Conservation (phyloP, 768 basidiomycete species). For the Macrolepiota albuminosa region DNA sequence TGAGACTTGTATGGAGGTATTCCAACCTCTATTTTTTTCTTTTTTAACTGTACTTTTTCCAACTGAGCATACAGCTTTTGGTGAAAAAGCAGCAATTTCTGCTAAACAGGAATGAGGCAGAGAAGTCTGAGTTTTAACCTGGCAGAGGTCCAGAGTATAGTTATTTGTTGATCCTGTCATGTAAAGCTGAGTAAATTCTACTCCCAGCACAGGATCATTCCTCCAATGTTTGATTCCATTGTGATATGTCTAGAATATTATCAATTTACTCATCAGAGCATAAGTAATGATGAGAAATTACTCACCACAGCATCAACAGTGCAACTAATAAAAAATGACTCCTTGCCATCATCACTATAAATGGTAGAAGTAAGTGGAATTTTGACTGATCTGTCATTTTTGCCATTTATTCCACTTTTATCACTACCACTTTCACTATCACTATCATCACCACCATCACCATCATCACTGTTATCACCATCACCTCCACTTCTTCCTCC, state of each 20-base stretch:
- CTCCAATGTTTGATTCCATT: neutral
- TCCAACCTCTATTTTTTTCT: neutral
- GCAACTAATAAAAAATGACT: too few relatives aligned
- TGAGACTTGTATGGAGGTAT: neutral
- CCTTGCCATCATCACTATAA: neutral
- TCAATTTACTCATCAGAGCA: neutral
- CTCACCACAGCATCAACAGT: neutral
- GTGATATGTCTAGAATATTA: neutral
- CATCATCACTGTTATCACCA: too few relatives aligned
- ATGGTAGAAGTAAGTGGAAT: neutral
- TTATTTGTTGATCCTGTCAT: neutral
- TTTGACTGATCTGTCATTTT: neutral
- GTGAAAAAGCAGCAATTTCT: neutral
- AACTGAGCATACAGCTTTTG: neutral
- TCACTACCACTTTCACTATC: too few relatives aligned
- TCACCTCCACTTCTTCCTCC: too few relatives aligned
- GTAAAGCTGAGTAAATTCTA: neutral
- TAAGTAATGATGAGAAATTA: neutral
- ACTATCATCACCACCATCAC: too few relatives aligned
- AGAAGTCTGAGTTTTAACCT: neutral
- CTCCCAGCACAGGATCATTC: neutral
- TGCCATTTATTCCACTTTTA: neutral
- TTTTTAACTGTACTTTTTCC: neutral
- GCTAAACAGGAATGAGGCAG: neutral
- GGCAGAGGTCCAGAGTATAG: neutral